These are phyloP conservation scores for Dothistroma pini DNA, from an alignment of 2,329 filamentous ascomycete species.

Conservation along the genomic window DNA sequence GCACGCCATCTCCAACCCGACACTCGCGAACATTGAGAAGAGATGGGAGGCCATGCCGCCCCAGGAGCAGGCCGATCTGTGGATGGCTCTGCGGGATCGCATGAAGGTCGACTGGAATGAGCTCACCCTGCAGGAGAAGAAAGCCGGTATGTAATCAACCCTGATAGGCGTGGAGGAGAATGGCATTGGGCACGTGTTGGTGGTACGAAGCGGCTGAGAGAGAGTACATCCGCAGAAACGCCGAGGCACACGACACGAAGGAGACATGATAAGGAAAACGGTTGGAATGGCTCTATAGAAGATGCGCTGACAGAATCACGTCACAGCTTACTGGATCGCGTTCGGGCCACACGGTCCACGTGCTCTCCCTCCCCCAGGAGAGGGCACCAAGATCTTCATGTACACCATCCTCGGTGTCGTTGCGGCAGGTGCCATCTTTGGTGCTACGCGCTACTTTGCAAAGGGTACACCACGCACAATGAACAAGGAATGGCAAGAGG, in stretches of 20 bases:
- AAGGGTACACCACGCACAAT: slow-evolving; percentile 75
- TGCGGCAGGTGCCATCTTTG: slow-evolving; percentile 69
- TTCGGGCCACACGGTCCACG: slow-evolving; percentile 96
- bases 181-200: slow-evolving; percentile 3
- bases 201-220: slow-evolving; percentile 3
- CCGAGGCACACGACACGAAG: not conserved
- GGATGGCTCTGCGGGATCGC: slow-evolving; percentile 96
- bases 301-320: not conserved
- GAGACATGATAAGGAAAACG: not conserved
- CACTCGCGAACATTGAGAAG: slow-evolving; percentile 97
- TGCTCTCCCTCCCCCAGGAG: slow-evolving; percentile 74
- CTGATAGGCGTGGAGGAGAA: not conserved
- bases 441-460: slow-evolving; percentile 66
- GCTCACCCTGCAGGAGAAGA: slow-evolving; percentile 95
- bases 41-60: slow-evolving; percentile 97
- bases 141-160: slow-evolving; percentile 61
- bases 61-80: slow-evolving; percentile 98
- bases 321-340: slow-evolving; percentile 93
- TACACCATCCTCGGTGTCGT: slow-evolving; percentile 67
- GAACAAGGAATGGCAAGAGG: slow-evolving; percentile 97
- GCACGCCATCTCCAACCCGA: slow-evolving; percentile 97
- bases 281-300: not conserved
- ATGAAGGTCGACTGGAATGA: slow-evolving; percentile 99
- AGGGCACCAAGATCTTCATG: slow-evolving; percentile 72
- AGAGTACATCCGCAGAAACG: slow-evolving; percentile 3